Conservation (phyloP, 2,329 filamentous ascomycete genomes). For the Exophiala alcalophila region DNA sequence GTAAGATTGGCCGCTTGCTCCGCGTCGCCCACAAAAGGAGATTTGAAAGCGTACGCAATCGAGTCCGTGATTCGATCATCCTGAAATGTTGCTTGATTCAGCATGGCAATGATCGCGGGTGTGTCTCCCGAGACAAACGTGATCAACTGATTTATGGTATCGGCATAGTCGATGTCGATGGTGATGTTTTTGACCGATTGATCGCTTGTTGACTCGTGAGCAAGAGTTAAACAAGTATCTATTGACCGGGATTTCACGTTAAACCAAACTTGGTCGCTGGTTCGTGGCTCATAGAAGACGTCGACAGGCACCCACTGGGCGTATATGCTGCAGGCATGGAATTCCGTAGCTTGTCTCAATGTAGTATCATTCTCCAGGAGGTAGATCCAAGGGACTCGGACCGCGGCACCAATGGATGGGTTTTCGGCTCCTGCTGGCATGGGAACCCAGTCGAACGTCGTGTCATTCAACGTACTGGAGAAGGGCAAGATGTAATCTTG, state of each 20-base stretch:
- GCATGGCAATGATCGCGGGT: conserved; percentile 16
- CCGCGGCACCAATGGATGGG: conserved; percentile 16
- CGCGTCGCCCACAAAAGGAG: conserved; percentile 11
- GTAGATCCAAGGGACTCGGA: conserved; percentile 18
- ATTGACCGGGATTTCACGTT: conserved; percentile 6
- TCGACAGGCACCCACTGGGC: conserved; percentile 25
- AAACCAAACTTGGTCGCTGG: conserved; percentile 17
- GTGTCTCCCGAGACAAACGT: conserved; percentile 8
- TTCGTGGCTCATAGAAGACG: conserved; percentile 20
- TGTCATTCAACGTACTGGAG: conserved; percentile 15
- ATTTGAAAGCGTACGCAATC: conserved; percentile 17
- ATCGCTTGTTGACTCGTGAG: neutral
- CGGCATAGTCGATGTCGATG: conserved; percentile 18
- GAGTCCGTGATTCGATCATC: conserved; percentile 4
- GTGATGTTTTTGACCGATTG: conserved; percentile 15
- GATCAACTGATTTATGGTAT: conserved; percentile 22
- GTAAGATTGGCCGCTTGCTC: conserved; percentile 6
- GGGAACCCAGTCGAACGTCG: conserved; percentile 19
- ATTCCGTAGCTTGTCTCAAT: conserved; percentile 14
- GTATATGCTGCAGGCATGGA: conserved; percentile 26
- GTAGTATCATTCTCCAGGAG: conserved; percentile 1
- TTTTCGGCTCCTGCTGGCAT: conserved; percentile 19
- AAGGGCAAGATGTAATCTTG: conserved; percentile 19
- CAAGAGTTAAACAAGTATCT: conserved; percentile 14
- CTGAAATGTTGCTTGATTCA: conserved; percentile 6